Evolutionary conservation across 305 asterid genomes (phyloP), one percentile per base, ranked within the genome.

Genomic region (Solanum hybrid): DNA sequence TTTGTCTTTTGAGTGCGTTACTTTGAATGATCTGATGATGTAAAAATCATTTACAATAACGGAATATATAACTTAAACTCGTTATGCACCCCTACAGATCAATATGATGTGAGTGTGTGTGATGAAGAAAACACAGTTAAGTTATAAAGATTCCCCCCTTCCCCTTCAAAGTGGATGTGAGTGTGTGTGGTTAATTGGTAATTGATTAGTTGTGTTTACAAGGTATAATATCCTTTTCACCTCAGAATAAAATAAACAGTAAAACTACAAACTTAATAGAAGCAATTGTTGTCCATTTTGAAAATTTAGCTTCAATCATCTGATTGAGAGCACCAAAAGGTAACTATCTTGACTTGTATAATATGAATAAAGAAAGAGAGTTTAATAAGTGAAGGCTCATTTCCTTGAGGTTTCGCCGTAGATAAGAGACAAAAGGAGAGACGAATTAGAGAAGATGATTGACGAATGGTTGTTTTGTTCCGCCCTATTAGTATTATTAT

Each of bases 381-480:
- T 90, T 75, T 18, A 29, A 77, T 29, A 37, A 80, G 81, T 71
- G 20, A 40, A 73, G 80, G 82, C 86, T 80, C 87, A 86, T 93
- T 95, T 91, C 95, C 89, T 87, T 89, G 97, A 93, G 71, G 90
- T 90, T 93, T 90, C 93, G 34, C 89, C 89, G 85, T 81, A 82
- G 92, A 94, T 88, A 93, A 91, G 42, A 88, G 98, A 94, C 98
- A 96, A 95, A 81, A 92, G 88, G 88, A 91, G 86, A 90, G 97
- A 94, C 96, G 92, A 93, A 94, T 71, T 90, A 89, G 20, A 76
- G 91, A 90, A 92, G 92, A 91, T 39, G 80, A 92, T 90, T 90
- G 89, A 89, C 86, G 80, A 89, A 83, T 82, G 90, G 92, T 90
- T 95, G 94, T 94, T 93, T 91, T 95, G 94, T 94, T 93, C 98